Base-by-base conservation (phyloP, 2,329 filamentous ascomycete genomes). In the Alternaria atra region DNA sequence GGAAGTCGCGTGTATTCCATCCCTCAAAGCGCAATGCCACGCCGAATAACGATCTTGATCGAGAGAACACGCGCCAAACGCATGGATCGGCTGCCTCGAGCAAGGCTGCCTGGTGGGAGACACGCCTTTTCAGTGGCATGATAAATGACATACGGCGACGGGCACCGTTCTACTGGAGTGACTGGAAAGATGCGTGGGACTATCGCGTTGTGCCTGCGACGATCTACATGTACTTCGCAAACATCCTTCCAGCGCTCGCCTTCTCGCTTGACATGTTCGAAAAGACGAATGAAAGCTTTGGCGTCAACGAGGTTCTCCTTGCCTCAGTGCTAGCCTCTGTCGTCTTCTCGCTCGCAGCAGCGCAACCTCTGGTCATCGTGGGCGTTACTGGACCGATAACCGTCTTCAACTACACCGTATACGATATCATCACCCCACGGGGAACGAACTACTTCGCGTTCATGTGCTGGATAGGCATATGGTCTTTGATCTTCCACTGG, bases 241-340 rank as follows among this genome's bases (percentile, higher is more conserved):
- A 96, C 80, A 95, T 97, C 72, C 81, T 97, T 12, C 93, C 93
- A 1, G 93, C 93, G 1, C 81, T 97, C 61, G 93, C 93, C 48
- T 97, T 97, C 80, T 95, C 92, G 1, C 84, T 97, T 54, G 93
- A 97, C 79, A 97, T 97, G 93, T 95, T 96, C 75, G 90, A 90
- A 63, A 94, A 94, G 80, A 97, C 92, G 0, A 83, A 90, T 63
- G 90, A 90, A 79, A 91, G 91, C 68, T 97, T 93, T 73, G 93
- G 93, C 52, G 93, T 97, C 59, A 97, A 97, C 76, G 93, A 97
- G 80, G 93, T 95, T 2, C 83, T 97, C n/a, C 83, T 97, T 37
- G 86, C 93, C 6, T 96, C 92, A 2, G 93, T 96, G 2, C 82
- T 97, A 7, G 93, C 91, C 2, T 86, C 92, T 6, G 87, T 94